Evolutionary conservation across 202 grass and related monocot species (phyloP).

Genomic region (Brachypodium distachyon): DNA sequence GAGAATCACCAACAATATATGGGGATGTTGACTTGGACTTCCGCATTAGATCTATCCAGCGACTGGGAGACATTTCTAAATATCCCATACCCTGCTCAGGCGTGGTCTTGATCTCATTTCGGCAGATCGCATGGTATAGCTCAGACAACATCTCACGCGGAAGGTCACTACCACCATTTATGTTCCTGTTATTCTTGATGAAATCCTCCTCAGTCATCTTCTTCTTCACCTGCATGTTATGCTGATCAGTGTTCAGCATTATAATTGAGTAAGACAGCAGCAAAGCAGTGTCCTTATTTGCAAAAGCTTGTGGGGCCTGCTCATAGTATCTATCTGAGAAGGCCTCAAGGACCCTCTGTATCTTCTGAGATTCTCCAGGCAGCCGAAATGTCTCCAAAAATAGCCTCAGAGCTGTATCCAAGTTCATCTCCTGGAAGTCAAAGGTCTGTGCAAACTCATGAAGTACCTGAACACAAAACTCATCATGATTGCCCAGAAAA

Average conservation of each 20-base stretch:
- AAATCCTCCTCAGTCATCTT: constrained; percentile 99
- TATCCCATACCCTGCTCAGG: constrained; percentile 90
- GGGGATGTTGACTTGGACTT: constrained; percentile 83
- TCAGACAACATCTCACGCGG: constrained; percentile 88
- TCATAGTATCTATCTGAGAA: constrained; percentile 98
- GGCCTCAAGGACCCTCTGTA: constrained; percentile 98
- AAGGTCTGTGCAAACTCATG: constrained; percentile 98
- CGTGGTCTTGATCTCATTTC: constrained; percentile 87
- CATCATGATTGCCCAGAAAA: constrained; percentile 98
- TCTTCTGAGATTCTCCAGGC: constrained; percentile 99
- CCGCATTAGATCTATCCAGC: constrained; percentile 95
- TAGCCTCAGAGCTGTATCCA: constrained; percentile 91
- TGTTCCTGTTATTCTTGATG: constrained; percentile 93
- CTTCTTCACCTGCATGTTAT: constrained; percentile 99
- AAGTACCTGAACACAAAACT: constrained; percentile 99
- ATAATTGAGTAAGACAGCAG: constrained; percentile 94
- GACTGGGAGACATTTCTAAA: constrained; percentile 96
- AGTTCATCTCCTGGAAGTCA: constrained; percentile 92
- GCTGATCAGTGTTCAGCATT: constrained; percentile 99
- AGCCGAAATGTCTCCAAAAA: constrained; percentile 96
- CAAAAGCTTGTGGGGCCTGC: constrained; percentile 80
- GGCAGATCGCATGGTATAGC: constrained; percentile 83
- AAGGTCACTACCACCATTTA: constrained; percentile 92
- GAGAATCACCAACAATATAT: constrained; percentile 78
- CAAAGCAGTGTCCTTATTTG: constrained; percentile 93